Conservation (phyloP, 495 filamentous ascomycete genomes). For the Aspergillus heteromorphus region DNA sequence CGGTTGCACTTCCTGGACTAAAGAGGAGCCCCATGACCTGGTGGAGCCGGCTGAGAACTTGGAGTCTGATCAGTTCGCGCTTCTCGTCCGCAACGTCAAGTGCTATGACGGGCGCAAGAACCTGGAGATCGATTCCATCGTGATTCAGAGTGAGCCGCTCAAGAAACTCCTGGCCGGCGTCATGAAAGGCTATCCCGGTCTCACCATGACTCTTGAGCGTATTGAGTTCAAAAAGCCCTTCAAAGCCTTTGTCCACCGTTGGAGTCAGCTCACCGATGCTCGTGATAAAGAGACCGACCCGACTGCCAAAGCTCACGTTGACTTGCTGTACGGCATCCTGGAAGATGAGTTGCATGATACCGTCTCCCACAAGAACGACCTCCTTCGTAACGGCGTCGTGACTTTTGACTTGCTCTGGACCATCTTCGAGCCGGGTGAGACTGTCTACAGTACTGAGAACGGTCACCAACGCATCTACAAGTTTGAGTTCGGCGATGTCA, state of each 20-base stretch:
- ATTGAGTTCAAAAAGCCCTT: conserved; percentile 58
- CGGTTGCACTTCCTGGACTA: conserved; percentile 26
- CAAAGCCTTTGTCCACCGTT: conserved; percentile 62
- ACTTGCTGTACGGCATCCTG: conserved; percentile 51
- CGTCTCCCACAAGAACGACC: conserved; percentile 53
- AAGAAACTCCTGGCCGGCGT: conserved; percentile 52
- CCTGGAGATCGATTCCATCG: conserved; percentile 55
- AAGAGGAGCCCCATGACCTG: conserved; percentile 39
- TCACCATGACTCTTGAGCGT: conserved; percentile 54
- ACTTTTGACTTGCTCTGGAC: conserved; percentile 55
- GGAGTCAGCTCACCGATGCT: conserved; percentile 48
- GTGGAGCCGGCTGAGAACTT: conserved; percentile 45
- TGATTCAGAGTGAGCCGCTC: conserved; percentile 59
- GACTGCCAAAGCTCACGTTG: conserved; percentile 49
- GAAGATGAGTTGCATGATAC: conserved; percentile 53
- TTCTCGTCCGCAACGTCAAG: conserved; percentile 49
- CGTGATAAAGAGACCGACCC: conserved; percentile 42
- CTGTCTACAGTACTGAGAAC: conserved; percentile 32
- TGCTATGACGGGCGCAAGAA: conserved; percentile 58
- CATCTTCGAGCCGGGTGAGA: conserved; percentile 45
- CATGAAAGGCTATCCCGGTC: conserved; percentile 57
- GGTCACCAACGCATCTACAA: conserved; percentile 34
- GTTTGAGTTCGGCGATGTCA: conserved; percentile 19
- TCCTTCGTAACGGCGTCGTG: conserved; percentile 53
- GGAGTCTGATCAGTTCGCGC: conserved; percentile 46